Base-by-base conservation (phyloP, 2,329 filamentous ascomycete species). In the Exophiala lecanii-corni region DNA sequence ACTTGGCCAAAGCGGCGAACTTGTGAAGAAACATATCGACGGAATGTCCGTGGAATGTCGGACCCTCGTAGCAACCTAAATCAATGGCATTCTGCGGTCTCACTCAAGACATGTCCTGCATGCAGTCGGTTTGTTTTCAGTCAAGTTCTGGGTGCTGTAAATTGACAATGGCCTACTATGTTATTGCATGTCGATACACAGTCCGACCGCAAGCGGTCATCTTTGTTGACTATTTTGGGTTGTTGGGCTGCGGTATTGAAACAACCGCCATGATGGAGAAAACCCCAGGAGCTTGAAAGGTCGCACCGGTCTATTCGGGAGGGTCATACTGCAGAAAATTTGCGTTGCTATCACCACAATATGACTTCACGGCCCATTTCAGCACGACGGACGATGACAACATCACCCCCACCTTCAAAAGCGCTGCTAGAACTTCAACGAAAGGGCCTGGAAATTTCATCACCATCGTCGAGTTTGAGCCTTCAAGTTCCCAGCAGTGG, bases 1-100 rank as follows among this genome's bases (percentile, higher is more conserved):
- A 73, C 36, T 57, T 78, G 54, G 66, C 64, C 53, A 66, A 69
- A 55, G 74, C 73, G 41, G 69, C 70, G 51, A 74, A 73, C 60
- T 62, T 57, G 39, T 55, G 43, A 47, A 15, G 18, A 43, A 10
- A 16, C 16, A 16, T 16, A 26, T 19, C 26, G 9, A 28, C 5
- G 38, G 23, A 36, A 34, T 17, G 16, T 39, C 17, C 13, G 19
- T 33, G 45, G 49, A 51, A 49, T 51, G 49, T 37, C 35, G 42
- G 6, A 9, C 13, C 30, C 30, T n/a, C n/a, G n/a, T n/a, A 33
- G 10, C 30, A 33, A 26, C 6, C 23, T 26, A 26, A 12, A 26
- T 26, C 23, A 26, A 26, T 26, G n/a, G n/a, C n/a, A n/a, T n/a
- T n/a, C n/a, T n/a, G n/a, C n/a, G n/a, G n/a, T n/a, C n/a, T n/a